Evolutionary conservation across 495 filamentous ascomycete genomes (phyloP).

Genomic region (Aspergillus affinis): DNA sequence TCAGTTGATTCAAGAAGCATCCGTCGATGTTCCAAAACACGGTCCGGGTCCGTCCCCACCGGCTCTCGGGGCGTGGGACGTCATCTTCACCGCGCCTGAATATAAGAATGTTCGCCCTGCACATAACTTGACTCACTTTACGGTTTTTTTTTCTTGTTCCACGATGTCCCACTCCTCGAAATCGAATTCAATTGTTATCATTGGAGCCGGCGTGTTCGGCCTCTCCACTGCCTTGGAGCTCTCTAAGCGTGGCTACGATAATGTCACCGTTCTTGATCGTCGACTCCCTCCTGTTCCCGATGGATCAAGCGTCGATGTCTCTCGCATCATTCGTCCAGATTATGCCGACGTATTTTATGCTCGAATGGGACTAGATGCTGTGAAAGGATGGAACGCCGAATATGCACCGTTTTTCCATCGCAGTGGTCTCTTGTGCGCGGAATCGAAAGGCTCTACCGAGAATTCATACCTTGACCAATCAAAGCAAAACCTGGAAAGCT

Average conservation of each 20-base stretch:
- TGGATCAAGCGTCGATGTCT: slow-evolving; percentile 58
- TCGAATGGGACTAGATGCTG: slow-evolving; percentile 13
- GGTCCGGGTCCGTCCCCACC: background rate
- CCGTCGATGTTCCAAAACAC: background rate
- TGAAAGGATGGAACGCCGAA: background rate
- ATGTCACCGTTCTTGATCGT: slow-evolving; percentile 52
- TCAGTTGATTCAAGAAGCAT: too few relatives aligned
- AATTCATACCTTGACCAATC: background rate
- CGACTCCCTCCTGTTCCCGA: slow-evolving; percentile 53
- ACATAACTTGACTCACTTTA: background rate
- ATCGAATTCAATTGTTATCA: background rate
- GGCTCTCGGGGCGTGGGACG: too few relatives aligned
- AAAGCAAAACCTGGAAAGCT: background rate
- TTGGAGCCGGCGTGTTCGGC: background rate
- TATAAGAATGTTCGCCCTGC: background rate
- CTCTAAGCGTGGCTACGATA: slow-evolving; percentile 12
- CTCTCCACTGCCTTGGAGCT: background rate
- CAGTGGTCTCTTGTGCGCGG: background rate
- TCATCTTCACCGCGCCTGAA: background rate
- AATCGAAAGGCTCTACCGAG: background rate
- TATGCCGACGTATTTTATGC: slow-evolving; percentile 63
- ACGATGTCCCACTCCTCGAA: background rate
- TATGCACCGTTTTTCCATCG: background rate
- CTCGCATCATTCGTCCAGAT: slow-evolving; percentile 65
- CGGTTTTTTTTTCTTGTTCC: background rate